These are phyloP conservation scores for Friedmanniomyces endolithicus DNA, from an alignment of 495 filamentous ascomycete species.

Conservation along the genomic window DNA sequence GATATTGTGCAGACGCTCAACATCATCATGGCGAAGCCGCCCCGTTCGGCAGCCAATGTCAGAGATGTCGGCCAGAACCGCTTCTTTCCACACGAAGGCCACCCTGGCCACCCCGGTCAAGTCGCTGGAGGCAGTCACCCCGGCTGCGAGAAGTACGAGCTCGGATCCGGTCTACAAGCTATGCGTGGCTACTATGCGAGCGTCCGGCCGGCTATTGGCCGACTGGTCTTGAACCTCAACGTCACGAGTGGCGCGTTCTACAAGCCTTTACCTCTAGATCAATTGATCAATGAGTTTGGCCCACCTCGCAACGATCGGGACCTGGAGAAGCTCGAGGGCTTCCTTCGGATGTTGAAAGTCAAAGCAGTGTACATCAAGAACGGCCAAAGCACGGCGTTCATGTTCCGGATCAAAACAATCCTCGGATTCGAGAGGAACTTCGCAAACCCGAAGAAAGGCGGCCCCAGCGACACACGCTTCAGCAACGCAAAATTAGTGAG, in stretches of 20 bases:
- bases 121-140: neutral
- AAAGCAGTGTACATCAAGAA: constrained; percentile 21
- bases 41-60: constrained; percentile 30
- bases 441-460: no score
- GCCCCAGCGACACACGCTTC: no score
- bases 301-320: neutral
- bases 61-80: constrained; percentile 23
- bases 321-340: neutral
- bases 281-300: constrained; percentile 22
- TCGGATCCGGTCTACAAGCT: constrained; percentile 33
- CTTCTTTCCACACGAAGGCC: constrained; percentile 20
- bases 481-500: constrained; percentile 33
- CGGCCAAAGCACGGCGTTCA: neutral
- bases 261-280: constrained; percentile 20
- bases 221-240: constrained; percentile 40
- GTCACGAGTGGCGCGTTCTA: constrained; percentile 37
- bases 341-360: constrained; percentile 23
- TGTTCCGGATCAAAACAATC: constrained; percentile 12
- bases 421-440: neutral
- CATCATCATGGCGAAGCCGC: constrained; percentile 34
- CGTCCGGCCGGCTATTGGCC: constrained; percentile 32
- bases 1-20: constrained; percentile 41
- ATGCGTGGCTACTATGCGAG: constrained; percentile 39
- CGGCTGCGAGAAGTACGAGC: constrained; percentile 12
- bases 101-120: constrained; percentile 6